phyloP scores from a whole-genome alignment of 352 stramenopile species.

The Peronospora farinosa region DNA sequence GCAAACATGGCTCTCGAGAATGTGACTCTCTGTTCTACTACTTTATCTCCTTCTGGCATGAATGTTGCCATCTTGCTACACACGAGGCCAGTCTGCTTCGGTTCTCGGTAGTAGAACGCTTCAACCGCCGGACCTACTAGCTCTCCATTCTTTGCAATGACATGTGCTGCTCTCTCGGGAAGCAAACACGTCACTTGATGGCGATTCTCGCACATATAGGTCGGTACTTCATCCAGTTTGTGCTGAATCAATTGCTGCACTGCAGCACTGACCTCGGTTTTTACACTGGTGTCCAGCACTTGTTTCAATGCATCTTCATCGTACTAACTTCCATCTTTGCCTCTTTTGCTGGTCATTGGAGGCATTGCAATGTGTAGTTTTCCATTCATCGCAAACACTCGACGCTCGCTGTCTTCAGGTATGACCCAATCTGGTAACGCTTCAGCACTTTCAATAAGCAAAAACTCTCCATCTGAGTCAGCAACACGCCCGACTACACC shows the following conservation, averaged over 20 bases:
- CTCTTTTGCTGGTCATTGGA: constrained; percentile 1
- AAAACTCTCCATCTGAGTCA: constrained; percentile 66
- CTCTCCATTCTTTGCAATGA: constrained; percentile 26
- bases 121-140: constrained; percentile 48
- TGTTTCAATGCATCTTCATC: constrained; percentile 32
- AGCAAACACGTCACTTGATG: constrained; percentile 49
- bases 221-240: constrained; percentile 38
- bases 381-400: constrained; percentile 43
- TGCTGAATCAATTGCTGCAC: constrained; percentile 38
- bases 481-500: constrained; percentile 33
- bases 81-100: constrained; percentile 35
- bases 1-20: constrained; percentile 83
- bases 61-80: constrained; percentile 59
- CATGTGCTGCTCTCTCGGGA: constrained; percentile 25
- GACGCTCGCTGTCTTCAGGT: constrained; percentile 43
- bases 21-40: constrained; percentile 34
- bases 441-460: constrained; percentile 74
- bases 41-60: constrained; percentile 13
- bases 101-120: constrained; percentile 73
- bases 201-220: constrained; percentile 41
- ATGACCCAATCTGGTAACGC: constrained; percentile 58
- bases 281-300: constrained; percentile 19
- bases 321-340: constrained; percentile 14
- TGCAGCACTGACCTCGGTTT: constrained; percentile 26
- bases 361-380: constrained; percentile 40